phyloP scores from a whole-genome alignment of 257 asterid genomes.

The Penstemon davidsonii region DNA sequence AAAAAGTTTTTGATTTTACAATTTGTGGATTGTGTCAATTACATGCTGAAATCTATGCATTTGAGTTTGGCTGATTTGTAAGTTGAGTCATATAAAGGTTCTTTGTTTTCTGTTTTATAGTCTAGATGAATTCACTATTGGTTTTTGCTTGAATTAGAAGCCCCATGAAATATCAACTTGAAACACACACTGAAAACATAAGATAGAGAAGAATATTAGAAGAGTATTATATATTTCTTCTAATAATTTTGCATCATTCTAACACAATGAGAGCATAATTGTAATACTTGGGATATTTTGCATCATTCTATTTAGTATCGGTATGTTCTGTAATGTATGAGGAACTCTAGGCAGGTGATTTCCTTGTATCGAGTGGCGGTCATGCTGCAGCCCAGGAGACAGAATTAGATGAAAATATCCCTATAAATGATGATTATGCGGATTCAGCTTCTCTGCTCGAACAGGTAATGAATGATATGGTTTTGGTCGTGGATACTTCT shows the following conservation, averaged over 20 bases:
- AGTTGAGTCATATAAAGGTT: constrained; percentile 4
- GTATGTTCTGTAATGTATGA: constrained; percentile 21
- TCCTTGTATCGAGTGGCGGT: constrained; percentile 75
- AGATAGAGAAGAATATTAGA: neutral
- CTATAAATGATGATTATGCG: constrained; percentile 42
- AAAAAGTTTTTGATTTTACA: neutral
- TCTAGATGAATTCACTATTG: constrained; percentile 11
- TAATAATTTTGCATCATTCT: constrained; percentile 17
- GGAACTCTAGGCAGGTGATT: constrained; percentile 78
- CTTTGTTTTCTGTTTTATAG: neutral
- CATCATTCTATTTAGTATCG: constrained; percentile 15
- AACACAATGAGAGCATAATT: too few species aligned
- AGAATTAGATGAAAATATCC: constrained; percentile 73
- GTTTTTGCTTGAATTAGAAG: constrained; percentile 19
- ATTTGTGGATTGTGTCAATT: neutral
- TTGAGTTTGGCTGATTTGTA: constrained; percentile 9
- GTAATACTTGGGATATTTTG: neutral
- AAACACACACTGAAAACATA: constrained; percentile 4
- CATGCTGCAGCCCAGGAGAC: constrained; percentile 62
- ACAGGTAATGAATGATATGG: constrained; percentile 52
- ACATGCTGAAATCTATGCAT: constrained; percentile 12
- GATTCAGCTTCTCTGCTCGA: constrained; percentile 79
- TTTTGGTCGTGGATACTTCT: constrained; percentile 22
- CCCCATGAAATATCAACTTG: constrained; percentile 15
- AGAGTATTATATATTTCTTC: constrained; percentile 6